A percentile compares a stretch with the other conserved stretches of the same genome.
phyloP scores from a whole-genome alignment of 768 basidiomycete genomes.

The Hygrocybe punicea region DNA sequence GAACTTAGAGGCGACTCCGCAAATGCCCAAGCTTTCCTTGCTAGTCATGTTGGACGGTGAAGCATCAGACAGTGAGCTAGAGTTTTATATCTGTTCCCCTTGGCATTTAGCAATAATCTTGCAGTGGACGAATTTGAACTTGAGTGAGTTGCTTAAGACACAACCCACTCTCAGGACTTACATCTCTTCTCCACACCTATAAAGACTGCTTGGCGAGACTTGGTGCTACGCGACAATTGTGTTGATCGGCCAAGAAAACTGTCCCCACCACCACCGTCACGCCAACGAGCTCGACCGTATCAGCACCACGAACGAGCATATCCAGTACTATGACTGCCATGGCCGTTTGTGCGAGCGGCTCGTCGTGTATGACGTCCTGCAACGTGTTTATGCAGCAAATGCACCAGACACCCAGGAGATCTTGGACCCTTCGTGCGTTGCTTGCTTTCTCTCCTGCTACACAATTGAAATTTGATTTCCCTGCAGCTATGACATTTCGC shows the following conservation, averaged over 20 bases:
- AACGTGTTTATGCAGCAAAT: not conserved
- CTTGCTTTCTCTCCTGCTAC: no score
- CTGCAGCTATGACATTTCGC: no score
- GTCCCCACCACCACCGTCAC: not conserved
- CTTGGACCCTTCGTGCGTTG: not conserved
- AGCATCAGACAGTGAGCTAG: not conserved
- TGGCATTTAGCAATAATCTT: no score
- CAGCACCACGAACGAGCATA: not conserved
- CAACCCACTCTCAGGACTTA: not conserved
- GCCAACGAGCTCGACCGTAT: constrained; percentile 1
- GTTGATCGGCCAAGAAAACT: not conserved
- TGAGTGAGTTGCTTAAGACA: not conserved
- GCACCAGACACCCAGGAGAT: not conserved
- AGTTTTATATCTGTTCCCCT: not conserved
- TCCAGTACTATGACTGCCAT: constrained; percentile 1
- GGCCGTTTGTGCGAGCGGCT: not conserved
- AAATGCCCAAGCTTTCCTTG: constrained; percentile 1
- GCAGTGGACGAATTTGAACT: constrained; percentile 1
- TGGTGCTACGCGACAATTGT: constrained; percentile 1
- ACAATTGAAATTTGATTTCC: no score
- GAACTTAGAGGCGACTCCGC: not conserved
- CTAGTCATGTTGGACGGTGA: not conserved
- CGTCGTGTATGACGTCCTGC: not conserved
- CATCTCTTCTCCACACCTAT: not conserved
- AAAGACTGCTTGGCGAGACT: not conserved